A percentile compares a stretch with the other conserved stretches of the same genome.
Conservation (phyloP, 1,284 basidiomycete species). For the Malassezia sympodialis region DNA sequence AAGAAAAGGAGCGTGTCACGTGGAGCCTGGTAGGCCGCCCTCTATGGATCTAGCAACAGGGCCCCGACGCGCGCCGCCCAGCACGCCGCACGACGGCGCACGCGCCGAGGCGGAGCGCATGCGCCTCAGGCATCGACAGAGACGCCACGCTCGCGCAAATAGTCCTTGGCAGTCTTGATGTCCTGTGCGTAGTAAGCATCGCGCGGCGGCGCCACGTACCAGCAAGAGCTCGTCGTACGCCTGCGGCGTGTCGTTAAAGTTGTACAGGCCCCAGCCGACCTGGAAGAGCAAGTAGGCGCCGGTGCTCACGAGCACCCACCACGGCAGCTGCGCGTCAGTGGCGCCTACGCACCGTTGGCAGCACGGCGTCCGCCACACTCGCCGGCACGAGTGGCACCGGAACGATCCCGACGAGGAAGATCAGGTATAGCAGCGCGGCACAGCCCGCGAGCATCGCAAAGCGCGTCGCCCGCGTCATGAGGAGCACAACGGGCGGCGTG, state of each 20-base stretch:
- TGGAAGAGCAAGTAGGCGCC: constrained; percentile 25
- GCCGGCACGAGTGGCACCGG: constrained; percentile 16
- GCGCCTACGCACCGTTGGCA: constrained; percentile 19
- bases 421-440: constrained; percentile 14
- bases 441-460: constrained; percentile 10
- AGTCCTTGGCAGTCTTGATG: constrained; percentile 30
- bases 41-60: not conserved
- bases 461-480: constrained; percentile 20
- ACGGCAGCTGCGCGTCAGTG: constrained; percentile 20
- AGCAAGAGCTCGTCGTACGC: constrained; percentile 25
- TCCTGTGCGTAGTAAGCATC: constrained; percentile 16
- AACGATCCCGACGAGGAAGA: constrained; percentile 20
- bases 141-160: constrained; percentile 22
- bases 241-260: constrained; percentile 25
- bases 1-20: constrained; percentile 2
- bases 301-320: constrained; percentile 26
- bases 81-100: not conserved
- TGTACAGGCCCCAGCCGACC: constrained; percentile 26
- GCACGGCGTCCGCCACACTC: constrained; percentile 11
- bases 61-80: not conserved
- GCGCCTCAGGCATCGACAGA: constrained; percentile 16
- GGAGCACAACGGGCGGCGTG: not conserved
- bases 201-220: constrained; percentile 16
- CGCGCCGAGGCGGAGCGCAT: not conserved
- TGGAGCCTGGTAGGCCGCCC: constrained; percentile 3